These are phyloP conservation scores for Chrysosporium queenslandicum DNA, from an alignment of 2,329 filamentous ascomycete genomes.

Conservation along the genomic window DNA sequence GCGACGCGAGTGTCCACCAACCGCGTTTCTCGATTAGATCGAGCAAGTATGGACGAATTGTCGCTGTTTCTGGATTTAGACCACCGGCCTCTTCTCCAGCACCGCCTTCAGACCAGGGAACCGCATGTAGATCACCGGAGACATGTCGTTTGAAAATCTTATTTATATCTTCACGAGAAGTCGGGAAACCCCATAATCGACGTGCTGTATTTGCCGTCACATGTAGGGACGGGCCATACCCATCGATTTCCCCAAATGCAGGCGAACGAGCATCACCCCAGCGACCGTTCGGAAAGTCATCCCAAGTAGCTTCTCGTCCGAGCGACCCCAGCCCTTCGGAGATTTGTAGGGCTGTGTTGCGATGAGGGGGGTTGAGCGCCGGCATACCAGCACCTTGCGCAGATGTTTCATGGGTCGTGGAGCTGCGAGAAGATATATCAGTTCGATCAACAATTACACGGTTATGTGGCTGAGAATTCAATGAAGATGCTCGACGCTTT, in stretches of 20 bases:
- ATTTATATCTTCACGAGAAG: conserved; percentile 60
- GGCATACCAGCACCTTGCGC: conserved; percentile 71
- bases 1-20: conserved; percentile 95
- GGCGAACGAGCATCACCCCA: conserved; percentile 91
- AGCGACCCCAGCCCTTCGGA: conserved; percentile 85
- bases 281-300: conserved; percentile 92
- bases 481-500: conserved; percentile 58
- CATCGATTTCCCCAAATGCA: conserved; percentile 92
- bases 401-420: conserved; percentile 52
- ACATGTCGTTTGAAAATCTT: conserved; percentile 72
- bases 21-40: conserved; percentile 64
- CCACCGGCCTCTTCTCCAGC: conserved; percentile 50
- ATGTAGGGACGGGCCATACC: conserved; percentile 94
- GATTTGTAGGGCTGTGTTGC: conserved; percentile 80
- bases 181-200: conserved; percentile 73
- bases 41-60: conserved; percentile 67
- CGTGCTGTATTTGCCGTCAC: conserved; percentile 77
- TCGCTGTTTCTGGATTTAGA: conserved; percentile 60
- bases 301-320: conserved; percentile 93
- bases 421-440: conserved; percentile 29
- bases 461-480: conserved; percentile 79
- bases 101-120: conserved; percentile 76
- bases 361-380: conserved; percentile 54
- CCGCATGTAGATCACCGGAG: conserved; percentile 63
- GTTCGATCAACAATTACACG: conserved; percentile 65